A percentile compares a stretch with the other conserved stretches of the same genome.
These are phyloP conservation scores for Solanum hybrid DNA, from an alignment of 305 asterid genomes.

Conservation along the genomic window DNA sequence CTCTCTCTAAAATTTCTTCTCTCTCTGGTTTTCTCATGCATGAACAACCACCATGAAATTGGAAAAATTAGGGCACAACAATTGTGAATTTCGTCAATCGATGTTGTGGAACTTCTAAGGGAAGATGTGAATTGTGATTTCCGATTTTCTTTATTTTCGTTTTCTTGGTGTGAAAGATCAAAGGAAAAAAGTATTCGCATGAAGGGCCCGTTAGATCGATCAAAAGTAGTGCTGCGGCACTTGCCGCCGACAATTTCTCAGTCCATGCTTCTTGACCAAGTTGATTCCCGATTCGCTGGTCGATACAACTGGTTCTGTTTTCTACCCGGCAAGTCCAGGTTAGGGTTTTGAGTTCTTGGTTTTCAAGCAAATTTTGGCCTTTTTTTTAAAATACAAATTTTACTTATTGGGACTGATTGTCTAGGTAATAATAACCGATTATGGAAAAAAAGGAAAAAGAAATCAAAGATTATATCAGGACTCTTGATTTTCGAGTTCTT, in stretches of 20 bases:
- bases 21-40: slow-evolving; percentile 30
- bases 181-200: slow-evolving; percentile 29
- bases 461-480: neutral
- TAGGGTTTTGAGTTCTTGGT: slow-evolving; percentile 7
- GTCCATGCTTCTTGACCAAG: slow-evolving; percentile 68
- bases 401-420: neutral
- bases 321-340: slow-evolving; percentile 73
- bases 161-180: slow-evolving; percentile 32
- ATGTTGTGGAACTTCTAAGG: slow-evolving; percentile 8
- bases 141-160: neutral
- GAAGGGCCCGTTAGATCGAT: slow-evolving; percentile 84
- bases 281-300: slow-evolving; percentile 65
- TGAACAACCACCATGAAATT: slow-evolving; percentile 23
- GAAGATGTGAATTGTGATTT: slow-evolving; percentile 41
- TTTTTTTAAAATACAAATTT: neutral
- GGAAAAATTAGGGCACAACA: slow-evolving; percentile 31
- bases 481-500: neutral
- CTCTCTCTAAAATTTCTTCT: slow-evolving; percentile 26
- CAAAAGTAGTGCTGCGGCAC: slow-evolving; percentile 95
- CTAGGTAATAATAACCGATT: neutral
- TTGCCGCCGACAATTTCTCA: slow-evolving; percentile 85
- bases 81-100: neutral
- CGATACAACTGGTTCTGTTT: slow-evolving; percentile 66
- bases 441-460: neutral
- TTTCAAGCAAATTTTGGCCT: neutral